Percentiles rank a stretch among this genome's conserved stretches.
These are phyloP conservation scores for Escallonia herrerae DNA, from an alignment of 129 eudicot genomes.

Conservation along the genomic window DNA sequence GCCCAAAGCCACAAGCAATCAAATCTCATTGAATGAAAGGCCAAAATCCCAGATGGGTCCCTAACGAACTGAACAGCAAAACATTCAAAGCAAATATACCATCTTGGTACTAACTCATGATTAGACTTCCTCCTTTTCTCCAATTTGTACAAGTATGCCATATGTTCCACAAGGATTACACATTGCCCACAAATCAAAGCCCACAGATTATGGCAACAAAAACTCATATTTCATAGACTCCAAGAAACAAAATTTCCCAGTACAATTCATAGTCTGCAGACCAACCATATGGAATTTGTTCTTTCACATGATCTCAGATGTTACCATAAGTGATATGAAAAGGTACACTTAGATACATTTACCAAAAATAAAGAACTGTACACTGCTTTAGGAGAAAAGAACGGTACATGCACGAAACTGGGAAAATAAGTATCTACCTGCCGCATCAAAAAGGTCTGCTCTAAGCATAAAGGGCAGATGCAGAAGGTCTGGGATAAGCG, in stretches of 20 bases:
- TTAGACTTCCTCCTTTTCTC: no score
- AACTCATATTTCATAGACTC: no score
- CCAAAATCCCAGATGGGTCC: no score
- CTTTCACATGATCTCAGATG: neutral
- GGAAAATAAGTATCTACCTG: neutral
- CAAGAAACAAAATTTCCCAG: neutral
- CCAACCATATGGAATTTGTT: neutral
- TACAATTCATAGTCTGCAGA: neutral
- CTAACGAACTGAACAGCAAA: no score
- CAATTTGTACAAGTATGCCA: no score
- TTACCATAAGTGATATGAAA: neutral
- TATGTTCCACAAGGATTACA: no score
- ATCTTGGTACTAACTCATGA: no score
- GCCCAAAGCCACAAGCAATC: no score
- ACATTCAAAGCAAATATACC: no score
- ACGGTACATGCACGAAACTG: neutral
- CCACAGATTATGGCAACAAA: no score
- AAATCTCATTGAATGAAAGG: no score
- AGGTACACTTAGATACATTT: neutral
- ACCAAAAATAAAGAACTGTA: neutral
- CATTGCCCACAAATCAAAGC: no score
- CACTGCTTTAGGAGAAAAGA: neutral
- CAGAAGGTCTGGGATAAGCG: conserved; percentile 68
- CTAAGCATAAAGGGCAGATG: conserved; percentile 44
- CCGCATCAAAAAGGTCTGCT: neutral